These are phyloP conservation scores for Parathielavia appendiculata DNA, from an alignment of 495 filamentous ascomycete species.

Conservation along the genomic window DNA sequence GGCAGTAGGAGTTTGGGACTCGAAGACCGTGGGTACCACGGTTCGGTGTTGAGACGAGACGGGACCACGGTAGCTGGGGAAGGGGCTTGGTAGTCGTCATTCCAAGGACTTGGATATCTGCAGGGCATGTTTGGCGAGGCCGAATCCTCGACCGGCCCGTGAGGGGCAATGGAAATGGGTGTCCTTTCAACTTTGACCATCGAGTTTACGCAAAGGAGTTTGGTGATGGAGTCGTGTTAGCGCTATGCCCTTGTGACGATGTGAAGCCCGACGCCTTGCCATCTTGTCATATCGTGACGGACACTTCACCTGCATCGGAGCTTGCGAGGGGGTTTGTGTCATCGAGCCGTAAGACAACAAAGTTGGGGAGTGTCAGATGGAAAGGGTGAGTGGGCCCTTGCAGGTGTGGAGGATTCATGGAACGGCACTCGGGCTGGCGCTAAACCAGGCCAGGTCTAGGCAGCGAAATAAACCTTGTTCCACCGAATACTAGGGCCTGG, in stretches of 20 bases:
- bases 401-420: background rate
- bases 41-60: background rate
- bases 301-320: too few relatives aligned
- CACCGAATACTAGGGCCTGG: too few relatives aligned
- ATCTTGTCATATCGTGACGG: too few relatives aligned
- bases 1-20: background rate
- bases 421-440: background rate
- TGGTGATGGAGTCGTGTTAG: too few relatives aligned
- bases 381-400: background rate
- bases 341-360: too few relatives aligned
- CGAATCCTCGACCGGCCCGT: background rate
- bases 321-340: too few relatives aligned
- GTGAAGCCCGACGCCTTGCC: too few relatives aligned
- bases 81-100: background rate
- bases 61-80: background rate
- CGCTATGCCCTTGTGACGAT: too few relatives aligned
- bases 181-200: background rate
- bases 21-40: background rate
- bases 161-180: background rate
- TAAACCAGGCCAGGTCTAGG: conserved; percentile 4
- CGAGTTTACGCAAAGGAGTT: too few relatives aligned
- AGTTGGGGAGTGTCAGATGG: too few relatives aligned
- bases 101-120: background rate
- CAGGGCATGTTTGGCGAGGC: conserved; percentile 9
- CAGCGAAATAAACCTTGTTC: background rate